phyloP scores from a whole-genome alignment of 148 eudicot species.

The Fagopyrum homotropicum region DNA sequence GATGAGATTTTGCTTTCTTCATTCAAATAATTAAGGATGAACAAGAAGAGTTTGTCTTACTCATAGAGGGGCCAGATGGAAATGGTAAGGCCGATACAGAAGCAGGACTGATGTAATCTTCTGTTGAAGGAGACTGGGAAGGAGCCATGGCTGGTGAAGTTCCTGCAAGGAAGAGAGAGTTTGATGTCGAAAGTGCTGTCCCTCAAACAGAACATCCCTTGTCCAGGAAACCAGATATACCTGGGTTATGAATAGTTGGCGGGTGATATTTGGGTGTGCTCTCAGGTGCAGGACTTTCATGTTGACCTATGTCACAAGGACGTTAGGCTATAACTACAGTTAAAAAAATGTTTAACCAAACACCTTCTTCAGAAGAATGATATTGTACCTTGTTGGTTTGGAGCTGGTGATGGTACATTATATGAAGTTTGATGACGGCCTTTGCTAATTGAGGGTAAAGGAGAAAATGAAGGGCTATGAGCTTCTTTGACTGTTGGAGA shows the following conservation, averaged over 20 bases:
- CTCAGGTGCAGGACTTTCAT: slow-evolving; percentile 13
- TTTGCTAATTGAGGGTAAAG: slow-evolving; percentile 25
- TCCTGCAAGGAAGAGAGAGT: slow-evolving; percentile 18
- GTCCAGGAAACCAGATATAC: slow-evolving; percentile 4
- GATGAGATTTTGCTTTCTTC: slow-evolving; percentile 17
- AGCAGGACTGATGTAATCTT: slow-evolving; percentile 17
- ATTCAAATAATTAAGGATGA: neutral
- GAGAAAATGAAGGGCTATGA: slow-evolving; percentile 27
- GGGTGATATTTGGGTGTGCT: slow-evolving; percentile 5
- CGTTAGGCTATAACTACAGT: neutral
- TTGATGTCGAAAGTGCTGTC: neutral
- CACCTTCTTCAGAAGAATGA: neutral
- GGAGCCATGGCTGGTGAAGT: slow-evolving; percentile 23
- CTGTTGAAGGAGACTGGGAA: slow-evolving; percentile 22
- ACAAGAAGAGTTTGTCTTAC: slow-evolving; percentile 22
- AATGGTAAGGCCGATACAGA: slow-evolving; percentile 19
- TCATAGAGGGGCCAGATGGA: slow-evolving; percentile 18
- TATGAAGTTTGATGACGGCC: slow-evolving; percentile 17
- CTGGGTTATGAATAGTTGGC: slow-evolving; percentile 4
- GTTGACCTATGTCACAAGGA: slow-evolving; percentile 15
- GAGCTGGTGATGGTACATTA: slow-evolving; percentile 16
- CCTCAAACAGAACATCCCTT: neutral
- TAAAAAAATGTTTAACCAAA: neutral
- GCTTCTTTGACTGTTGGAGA: slow-evolving; percentile 18
- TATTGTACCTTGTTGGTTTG: slow-evolving; percentile 16